Evolutionary conservation across 2,329 filamentous ascomycete species (phyloP).

Genomic region (Aspergillus phoenicis): DNA sequence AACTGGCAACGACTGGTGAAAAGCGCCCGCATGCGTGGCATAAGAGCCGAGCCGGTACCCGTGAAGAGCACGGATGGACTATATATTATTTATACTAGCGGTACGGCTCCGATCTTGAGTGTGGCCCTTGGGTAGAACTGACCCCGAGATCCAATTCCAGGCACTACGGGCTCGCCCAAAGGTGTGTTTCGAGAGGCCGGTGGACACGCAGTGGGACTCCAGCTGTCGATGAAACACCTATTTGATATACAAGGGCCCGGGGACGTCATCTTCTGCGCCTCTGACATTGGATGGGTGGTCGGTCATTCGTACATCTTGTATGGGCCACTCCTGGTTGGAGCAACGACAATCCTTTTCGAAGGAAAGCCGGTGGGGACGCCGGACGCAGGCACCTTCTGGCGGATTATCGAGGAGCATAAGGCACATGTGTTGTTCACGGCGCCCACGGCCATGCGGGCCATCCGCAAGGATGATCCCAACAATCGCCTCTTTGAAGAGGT

Average conservation of each 20-base stretch:
- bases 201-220: slow-evolving; percentile 82
- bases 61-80: slow-evolving; percentile 75
- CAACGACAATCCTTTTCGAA: slow-evolving; percentile 85
- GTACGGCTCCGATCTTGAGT: slow-evolving; percentile 28
- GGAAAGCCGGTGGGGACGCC: slow-evolving; percentile 93
- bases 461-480: slow-evolving; percentile 80
- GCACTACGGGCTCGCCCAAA: slow-evolving; percentile 81
- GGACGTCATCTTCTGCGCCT: slow-evolving; percentile 78
- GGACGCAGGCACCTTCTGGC: slow-evolving; percentile 85
- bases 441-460: slow-evolving; percentile 82
- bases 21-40: slow-evolving; percentile 66
- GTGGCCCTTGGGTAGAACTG: slow-evolving; percentile 12
- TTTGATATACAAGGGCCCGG: slow-evolving; percentile 82
- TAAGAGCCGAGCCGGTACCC: slow-evolving; percentile 74
- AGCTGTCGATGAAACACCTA: slow-evolving; percentile 78
- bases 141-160: slow-evolving; percentile 32
- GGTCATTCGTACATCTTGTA: slow-evolving; percentile 88
- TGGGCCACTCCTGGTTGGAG: slow-evolving; percentile 79
- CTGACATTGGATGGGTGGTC: slow-evolving; percentile 91
- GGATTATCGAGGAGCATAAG: slow-evolving; percentile 79
- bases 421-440: slow-evolving; percentile 85
- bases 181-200: slow-evolving; percentile 81
- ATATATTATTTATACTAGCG: slow-evolving; percentile 90
- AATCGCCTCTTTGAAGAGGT: slow-evolving; percentile 65
- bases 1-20: slow-evolving; percentile 78